Evolutionary conservation across 2,329 filamentous ascomycete genomes (phyloP).

Genomic region (Sporothrix humicola): DNA sequence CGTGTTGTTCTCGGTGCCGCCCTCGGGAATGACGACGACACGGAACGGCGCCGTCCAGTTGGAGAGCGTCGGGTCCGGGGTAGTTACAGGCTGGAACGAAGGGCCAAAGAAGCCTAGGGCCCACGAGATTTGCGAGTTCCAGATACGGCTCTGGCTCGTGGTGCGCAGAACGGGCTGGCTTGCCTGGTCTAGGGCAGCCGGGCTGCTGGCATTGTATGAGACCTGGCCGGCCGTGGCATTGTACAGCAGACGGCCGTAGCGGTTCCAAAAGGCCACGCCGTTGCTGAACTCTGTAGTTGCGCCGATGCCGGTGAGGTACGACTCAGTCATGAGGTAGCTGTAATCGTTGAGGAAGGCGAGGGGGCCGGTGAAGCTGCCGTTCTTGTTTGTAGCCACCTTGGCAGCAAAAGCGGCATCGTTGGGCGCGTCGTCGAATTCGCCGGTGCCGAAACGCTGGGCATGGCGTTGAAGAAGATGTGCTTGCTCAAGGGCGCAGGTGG

Average conservation of each 20-base stretch:
- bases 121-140: slow-evolving; percentile 61
- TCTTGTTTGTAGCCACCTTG: slow-evolving; percentile 51
- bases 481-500: slow-evolving; percentile 62
- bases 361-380: slow-evolving; percentile 49
- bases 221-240: slow-evolving; percentile 55
- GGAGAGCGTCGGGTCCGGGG: slow-evolving; percentile 45
- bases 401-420: slow-evolving; percentile 56
- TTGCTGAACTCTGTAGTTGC: slow-evolving; percentile 56
- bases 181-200: slow-evolving; percentile 54
- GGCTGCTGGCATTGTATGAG: slow-evolving; percentile 53
- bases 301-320: slow-evolving; percentile 55
- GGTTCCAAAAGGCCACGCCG: slow-evolving; percentile 59
- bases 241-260: slow-evolving; percentile 60
- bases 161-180: slow-evolving; percentile 58
- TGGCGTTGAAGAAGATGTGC: slow-evolving; percentile 61
- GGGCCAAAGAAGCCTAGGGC: slow-evolving; percentile 59
- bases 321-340: slow-evolving; percentile 52
- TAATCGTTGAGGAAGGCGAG: slow-evolving; percentile 60
- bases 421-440: slow-evolving; percentile 53
- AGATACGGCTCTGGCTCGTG: slow-evolving; percentile 59
- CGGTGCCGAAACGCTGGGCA: slow-evolving; percentile 56
- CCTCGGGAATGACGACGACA: slow-evolving; percentile 58
- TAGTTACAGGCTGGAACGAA: slow-evolving; percentile 48
- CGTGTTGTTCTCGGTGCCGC: slow-evolving; percentile 58
- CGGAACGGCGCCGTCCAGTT: slow-evolving; percentile 52